Conservation (phyloP, 495 filamentous ascomycete species). For the Friedmanniomyces simplex region DNA sequence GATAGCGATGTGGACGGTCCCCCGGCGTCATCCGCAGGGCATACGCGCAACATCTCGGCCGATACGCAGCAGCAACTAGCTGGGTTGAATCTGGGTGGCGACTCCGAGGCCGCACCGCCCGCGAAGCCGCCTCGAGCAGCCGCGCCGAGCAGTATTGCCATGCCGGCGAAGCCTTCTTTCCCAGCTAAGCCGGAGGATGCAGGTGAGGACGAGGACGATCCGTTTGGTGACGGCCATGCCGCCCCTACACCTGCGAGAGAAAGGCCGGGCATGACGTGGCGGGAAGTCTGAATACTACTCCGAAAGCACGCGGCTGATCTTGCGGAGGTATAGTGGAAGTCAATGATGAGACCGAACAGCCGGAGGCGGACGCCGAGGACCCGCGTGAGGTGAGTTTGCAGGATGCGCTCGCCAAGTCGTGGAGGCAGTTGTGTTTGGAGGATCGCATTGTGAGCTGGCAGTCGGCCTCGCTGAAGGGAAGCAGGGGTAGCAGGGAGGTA, state of each 20-base stretch:
- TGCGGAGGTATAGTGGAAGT: background rate
- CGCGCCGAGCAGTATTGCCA: slow-evolving; percentile 24
- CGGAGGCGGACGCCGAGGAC: background rate
- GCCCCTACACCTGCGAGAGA: slow-evolving; percentile 51
- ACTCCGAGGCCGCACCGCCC: slow-evolving; percentile 14
- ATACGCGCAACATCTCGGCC: background rate
- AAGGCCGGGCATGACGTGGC: slow-evolving; percentile 46
- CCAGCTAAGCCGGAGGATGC: slow-evolving; percentile 29
- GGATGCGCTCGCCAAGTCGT: background rate
- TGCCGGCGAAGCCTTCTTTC: slow-evolving; percentile 31
- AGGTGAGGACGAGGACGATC: slow-evolving; percentile 58
- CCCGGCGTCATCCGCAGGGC: slow-evolving; percentile 19
- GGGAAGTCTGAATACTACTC: slow-evolving; percentile 15
- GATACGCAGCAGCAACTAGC: slow-evolving; percentile 21
- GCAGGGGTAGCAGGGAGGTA: too few species aligned
- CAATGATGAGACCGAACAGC: background rate
- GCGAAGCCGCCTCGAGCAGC: slow-evolving; percentile 26
- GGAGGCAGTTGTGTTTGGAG: background rate
- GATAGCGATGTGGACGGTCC: slow-evolving; percentile 56
- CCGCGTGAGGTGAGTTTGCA: background rate
- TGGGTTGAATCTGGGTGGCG: slow-evolving; percentile 25
- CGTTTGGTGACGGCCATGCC: slow-evolving; percentile 68
- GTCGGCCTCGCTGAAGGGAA: background rate
- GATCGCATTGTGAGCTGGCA: slow-evolving; percentile 2
- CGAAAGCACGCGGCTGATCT: background rate